A percentile compares a stretch with the other conserved stretches of the same genome.
phyloP scores from a whole-genome alignment of 441 rosid species.

The Bruguiera hainesii region DNA sequence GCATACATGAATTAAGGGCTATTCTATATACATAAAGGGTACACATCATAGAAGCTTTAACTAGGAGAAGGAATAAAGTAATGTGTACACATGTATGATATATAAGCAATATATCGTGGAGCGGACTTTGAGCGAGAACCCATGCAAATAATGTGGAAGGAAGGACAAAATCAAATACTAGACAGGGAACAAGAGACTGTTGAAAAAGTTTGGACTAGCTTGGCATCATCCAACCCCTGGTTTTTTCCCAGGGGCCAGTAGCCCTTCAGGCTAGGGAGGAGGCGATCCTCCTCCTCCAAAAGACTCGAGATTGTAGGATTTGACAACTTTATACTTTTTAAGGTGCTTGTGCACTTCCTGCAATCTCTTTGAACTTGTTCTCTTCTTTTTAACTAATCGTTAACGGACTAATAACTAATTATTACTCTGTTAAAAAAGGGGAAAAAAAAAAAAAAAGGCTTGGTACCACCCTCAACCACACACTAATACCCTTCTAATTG shows the following conservation, averaged over 20 bases:
- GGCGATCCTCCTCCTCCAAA: too few relatives aligned
- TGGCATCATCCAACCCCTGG: conserved; percentile 7
- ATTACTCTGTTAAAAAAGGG: too few relatives aligned
- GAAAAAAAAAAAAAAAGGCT: background rate
- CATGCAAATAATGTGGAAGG: conserved; percentile 19
- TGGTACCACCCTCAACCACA: conserved; percentile 14
- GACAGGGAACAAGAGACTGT: background rate
- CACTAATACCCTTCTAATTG: background rate
- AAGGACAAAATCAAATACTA: conserved; percentile 10
- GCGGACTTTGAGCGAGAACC: conserved; percentile 17
- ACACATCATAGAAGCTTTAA: background rate
- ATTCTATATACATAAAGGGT: too few relatives aligned
- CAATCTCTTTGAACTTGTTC: too few relatives aligned
- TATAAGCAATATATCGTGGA: background rate
- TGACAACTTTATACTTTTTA: too few relatives aligned
- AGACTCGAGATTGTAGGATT: too few relatives aligned
- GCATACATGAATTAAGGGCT: too few relatives aligned
- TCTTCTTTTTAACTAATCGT: too few relatives aligned
- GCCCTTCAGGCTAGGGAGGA: too few relatives aligned
- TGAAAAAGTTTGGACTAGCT: background rate
- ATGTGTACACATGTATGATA: background rate
- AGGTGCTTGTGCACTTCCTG: too few relatives aligned
- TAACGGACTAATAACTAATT: too few relatives aligned
- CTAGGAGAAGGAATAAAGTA: background rate
- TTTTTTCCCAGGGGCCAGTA: too few relatives aligned